Conservation (phyloP, 257 asterid species). For the Fraxinus anomala region DNA sequence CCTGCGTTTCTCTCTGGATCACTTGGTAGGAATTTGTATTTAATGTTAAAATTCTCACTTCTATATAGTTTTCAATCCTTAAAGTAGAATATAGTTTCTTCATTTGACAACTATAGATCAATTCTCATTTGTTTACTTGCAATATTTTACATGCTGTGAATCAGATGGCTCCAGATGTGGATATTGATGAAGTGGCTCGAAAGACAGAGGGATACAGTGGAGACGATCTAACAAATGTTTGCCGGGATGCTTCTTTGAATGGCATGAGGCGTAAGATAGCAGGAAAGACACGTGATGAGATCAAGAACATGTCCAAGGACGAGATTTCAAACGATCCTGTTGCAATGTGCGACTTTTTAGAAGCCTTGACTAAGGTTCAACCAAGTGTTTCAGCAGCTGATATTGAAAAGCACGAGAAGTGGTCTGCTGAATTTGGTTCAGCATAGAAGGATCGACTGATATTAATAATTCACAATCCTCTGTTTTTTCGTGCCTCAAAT, state of each 20-base stretch:
- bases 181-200: slow-evolving; percentile 89
- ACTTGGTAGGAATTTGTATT: not conserved
- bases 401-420: slow-evolving; percentile 90
- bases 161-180: slow-evolving; percentile 95
- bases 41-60: not conserved
- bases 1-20: not conserved
- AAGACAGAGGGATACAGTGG: slow-evolving; percentile 96
- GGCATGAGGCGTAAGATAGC: slow-evolving; percentile 92
- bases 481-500: not conserved
- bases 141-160: not conserved
- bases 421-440: slow-evolving; percentile 93
- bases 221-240: slow-evolving; percentile 91
- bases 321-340: slow-evolving; percentile 90
- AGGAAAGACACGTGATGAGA: slow-evolving; percentile 92
- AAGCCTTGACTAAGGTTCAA: slow-evolving; percentile 87
- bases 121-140: not conserved
- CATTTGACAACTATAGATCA: not conserved
- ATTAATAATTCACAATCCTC: not conserved
- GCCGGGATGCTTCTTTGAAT: slow-evolving; percentile 89
- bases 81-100: not conserved
- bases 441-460: slow-evolving; percentile 40
- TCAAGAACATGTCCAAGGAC: slow-evolving; percentile 87
- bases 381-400: slow-evolving; percentile 95
- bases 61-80: not conserved
- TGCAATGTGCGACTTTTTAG: slow-evolving; percentile 91